Base-by-base conservation (phyloP, 306 rosid genomes). In the Purshia tridentata region DNA sequence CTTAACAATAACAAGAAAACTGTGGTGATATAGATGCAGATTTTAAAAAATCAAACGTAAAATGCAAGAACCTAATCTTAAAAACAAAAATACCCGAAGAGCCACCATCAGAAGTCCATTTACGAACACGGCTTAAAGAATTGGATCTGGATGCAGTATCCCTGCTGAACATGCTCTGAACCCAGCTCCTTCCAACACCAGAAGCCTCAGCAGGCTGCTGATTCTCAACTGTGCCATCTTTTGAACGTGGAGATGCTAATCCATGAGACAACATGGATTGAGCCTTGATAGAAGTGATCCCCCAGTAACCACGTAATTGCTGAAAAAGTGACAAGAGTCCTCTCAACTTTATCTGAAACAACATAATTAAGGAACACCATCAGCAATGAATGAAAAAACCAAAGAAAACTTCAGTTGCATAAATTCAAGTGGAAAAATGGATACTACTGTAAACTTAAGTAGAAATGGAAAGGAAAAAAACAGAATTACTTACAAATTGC, bases 161-260 rank as follows among this genome's bases (percentile, higher is more conserved):
- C 82, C 92, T 78, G 88, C 83, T 88, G 88, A 94, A 94, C 99
- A 94, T 89, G 85, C 99, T 94, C 67, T 94, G 99, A 67, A 91
- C 99, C 99, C 97, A 94, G 88, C 84, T 94, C 86, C 99, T 89
- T 79, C 99, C 90, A 78, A 82, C 85, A 57, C 80, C 98, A 70
- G 97, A 82, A 80, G 89, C 97, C 90, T 94, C 97, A 4, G 95
- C 86, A 48, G 92, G 92, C 79, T 86, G 97, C 84, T 88, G 99
- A 83, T 77, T 82, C 72, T 88, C 97, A 82, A 84, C 97, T 47
- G 80, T 80, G 67, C 79, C 70, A 69, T 89, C 91, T 79, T 85
- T 92, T 76, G 93, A 71, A 79, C 74, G 96, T 16, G 99, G 99
- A 74, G 99, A 91, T 73, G 88, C 80, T 81, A 87, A 82, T 81